phyloP scores from a whole-genome alignment of 805 yeast genomes.

The Pichia paraexigua region DNA sequence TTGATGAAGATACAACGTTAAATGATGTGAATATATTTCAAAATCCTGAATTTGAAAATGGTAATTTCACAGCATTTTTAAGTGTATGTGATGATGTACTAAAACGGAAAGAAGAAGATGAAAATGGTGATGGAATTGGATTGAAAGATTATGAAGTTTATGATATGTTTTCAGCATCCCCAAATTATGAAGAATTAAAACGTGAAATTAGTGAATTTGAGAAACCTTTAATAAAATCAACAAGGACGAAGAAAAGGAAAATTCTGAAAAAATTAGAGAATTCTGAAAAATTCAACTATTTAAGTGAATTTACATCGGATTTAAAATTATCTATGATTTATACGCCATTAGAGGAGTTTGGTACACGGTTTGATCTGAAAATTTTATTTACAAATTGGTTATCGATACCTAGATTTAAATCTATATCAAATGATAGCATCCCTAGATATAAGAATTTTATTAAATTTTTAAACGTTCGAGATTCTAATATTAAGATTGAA shows the following conservation, averaged over 20 bases:
- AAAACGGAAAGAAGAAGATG: neutral
- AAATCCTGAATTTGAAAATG: constrained; percentile 12
- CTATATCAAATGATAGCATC: constrained; percentile 3
- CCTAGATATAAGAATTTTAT: constrained; percentile 19
- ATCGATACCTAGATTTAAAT: constrained; percentile 29
- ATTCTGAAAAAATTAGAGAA: constrained; percentile 11
- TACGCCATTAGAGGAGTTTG: constrained; percentile 53
- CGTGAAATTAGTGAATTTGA: neutral
- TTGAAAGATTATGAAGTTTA: constrained; percentile 18
- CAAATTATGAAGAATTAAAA: constrained; percentile 7
- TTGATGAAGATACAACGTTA: neutral
- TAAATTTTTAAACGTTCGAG: constrained; percentile 6
- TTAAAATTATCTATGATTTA: constrained; percentile 31
- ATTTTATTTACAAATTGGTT: constrained; percentile 47
- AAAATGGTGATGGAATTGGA: too few species aligned
- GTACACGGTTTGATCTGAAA: constrained; percentile 53
- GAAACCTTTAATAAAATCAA: neutral
- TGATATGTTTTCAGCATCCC: constrained; percentile 24
- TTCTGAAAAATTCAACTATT: neutral
- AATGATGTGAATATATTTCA: constrained; percentile 12
- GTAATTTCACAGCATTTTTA: neutral
- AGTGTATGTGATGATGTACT: neutral
- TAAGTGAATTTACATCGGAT: constrained; percentile 15
- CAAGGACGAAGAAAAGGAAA: constrained; percentile 4
- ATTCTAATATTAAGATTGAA: constrained; percentile 22